A percentile compares a stretch with the other conserved stretches of the same genome.
Evolutionary conservation across 2,329 filamentous ascomycete species (phyloP).

Genomic region (Phyllosticta ampelicida): DNA sequence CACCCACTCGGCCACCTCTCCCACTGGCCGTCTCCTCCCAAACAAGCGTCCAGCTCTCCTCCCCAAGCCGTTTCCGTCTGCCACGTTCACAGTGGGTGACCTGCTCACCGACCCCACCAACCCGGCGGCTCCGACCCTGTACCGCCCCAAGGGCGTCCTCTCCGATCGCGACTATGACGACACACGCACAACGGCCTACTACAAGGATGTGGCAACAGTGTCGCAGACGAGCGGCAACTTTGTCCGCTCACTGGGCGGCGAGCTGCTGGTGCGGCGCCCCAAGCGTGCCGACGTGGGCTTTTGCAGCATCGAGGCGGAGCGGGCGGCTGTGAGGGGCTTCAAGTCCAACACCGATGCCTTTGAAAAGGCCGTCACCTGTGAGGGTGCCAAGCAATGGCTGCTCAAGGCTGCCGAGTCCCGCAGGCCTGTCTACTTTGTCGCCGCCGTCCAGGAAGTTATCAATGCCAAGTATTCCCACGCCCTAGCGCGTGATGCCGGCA

Average conservation of each 20-base stretch:
- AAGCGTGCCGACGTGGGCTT: conserved; percentile 2
- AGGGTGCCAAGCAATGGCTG: not conserved
- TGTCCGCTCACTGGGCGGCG: conserved; percentile 7
- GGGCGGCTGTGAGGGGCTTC: not conserved
- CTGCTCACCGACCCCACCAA: conserved; percentile 5
- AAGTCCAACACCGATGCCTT: conserved; percentile 5
- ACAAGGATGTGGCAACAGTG: conserved; percentile 9
- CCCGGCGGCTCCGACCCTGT: not conserved
- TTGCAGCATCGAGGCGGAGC: conserved; percentile 8
- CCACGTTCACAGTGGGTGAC: conserved; percentile 4
- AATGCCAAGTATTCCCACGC: conserved; percentile 7
- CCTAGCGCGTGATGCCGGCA: conserved; percentile 1
- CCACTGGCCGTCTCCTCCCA: not conserved
- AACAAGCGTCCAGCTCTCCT: not conserved
- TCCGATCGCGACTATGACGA: conserved; percentile 7
- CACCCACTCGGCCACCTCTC: not conserved
- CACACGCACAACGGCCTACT: conserved; percentile 9
- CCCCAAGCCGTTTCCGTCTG: conserved; percentile 1
- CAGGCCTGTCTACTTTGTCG: conserved; percentile 5
- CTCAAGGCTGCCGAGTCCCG: not conserved
- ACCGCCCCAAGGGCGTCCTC: conserved; percentile 1
- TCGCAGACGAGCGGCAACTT: conserved; percentile 8
- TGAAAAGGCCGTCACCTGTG: not conserved
- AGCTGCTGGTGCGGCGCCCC: conserved; percentile 2
- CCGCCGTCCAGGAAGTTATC: conserved; percentile 2